Percentiles rank a stretch among this genome's conserved stretches.
phyloP scores from a whole-genome alignment of 345 rosid genomes.

The Limnanthes douglasii region DNA sequence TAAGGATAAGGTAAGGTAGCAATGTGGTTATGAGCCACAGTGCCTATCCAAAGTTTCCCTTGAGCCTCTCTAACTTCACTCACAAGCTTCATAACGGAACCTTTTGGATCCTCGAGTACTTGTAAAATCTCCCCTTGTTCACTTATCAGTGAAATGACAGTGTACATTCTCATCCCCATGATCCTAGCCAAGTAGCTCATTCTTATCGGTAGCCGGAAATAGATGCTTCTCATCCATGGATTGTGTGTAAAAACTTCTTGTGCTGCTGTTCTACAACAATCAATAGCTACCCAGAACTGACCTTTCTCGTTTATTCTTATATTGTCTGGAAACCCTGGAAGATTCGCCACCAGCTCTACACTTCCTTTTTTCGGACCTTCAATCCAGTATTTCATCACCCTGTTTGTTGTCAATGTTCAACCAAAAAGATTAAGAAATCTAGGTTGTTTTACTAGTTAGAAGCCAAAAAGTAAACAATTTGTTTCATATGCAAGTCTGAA shows the following conservation, averaged over 20 bases:
- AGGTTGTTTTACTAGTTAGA: too few species aligned
- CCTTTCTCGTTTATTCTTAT: conserved; percentile 68
- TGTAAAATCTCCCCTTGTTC: conserved; percentile 57
- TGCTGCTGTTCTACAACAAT: conserved; percentile 76
- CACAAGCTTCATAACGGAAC: conserved; percentile 79
- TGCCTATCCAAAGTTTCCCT: conserved; percentile 95
- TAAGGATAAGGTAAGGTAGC: conserved; percentile 62
- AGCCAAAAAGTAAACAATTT: too few species aligned
- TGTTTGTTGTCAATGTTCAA: conserved; percentile 7
- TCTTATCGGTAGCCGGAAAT: conserved; percentile 56
- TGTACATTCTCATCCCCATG: conserved; percentile 96
- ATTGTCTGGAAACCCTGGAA: conserved; percentile 96
- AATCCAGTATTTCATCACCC: conserved; percentile 85
- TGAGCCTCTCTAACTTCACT: conserved; percentile 82
- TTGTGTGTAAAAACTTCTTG: conserved; percentile 58
- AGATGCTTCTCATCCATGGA: conserved; percentile 72
- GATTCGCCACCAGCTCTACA: conserved; percentile 36
- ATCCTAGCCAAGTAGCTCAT: conserved; percentile 54
- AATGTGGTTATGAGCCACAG: conserved; percentile 94
- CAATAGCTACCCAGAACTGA: conserved; percentile 93
- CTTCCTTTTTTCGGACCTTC: conserved; percentile 49
- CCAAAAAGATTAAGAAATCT: neutral
- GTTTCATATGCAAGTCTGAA: too few species aligned
- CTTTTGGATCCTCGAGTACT: conserved; percentile 77
- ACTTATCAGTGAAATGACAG: conserved; percentile 42